Evolutionary conservation across 768 basidiomycete genomes (phyloP).

Genomic region (Russula brevipes): DNA sequence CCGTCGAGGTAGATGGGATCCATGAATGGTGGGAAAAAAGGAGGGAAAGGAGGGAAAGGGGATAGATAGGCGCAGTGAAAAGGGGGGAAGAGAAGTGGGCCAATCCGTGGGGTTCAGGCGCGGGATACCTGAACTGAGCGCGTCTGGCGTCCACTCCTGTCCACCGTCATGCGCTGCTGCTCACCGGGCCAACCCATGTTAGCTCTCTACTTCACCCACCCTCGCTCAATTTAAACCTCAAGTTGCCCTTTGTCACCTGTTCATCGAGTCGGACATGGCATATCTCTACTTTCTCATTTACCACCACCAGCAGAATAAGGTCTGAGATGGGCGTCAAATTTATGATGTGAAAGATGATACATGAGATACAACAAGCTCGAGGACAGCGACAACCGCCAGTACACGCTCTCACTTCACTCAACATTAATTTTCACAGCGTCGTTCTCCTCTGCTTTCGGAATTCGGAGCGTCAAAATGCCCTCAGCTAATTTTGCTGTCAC

Average conservation of each 20-base stretch:
- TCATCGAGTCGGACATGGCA: background rate
- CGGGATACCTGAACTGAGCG: conserved; percentile 7
- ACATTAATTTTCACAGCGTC: conserved; percentile 47
- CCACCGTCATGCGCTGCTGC: background rate
- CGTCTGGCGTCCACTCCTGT: conserved; percentile 2
- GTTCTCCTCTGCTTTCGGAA: conserved; percentile 58
- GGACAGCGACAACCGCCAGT: too few relatives aligned
- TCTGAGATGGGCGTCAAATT: conserved; percentile 20
- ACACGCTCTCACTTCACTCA: conserved; percentile 26
- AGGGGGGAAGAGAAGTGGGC: conserved; percentile 2
- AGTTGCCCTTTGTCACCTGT: background rate
- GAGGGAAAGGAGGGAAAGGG: conserved; percentile 9
- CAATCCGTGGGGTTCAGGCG: conserved; percentile 6
- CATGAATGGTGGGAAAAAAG: conserved; percentile 15
- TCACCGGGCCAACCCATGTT: background rate
- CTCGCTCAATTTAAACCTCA: background rate
- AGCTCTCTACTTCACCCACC: background rate
- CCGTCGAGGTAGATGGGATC: conserved; percentile 26
- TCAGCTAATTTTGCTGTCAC: conserved; percentile 62
- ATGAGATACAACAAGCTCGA: conserved; percentile 2
- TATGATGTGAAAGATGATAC: background rate
- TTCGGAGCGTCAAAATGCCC: conserved; percentile 60
- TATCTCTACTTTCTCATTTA: background rate
- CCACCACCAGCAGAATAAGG: background rate
- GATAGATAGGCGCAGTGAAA: conserved; percentile 10